Evolutionary conservation across 2,329 filamentous ascomycete genomes (phyloP), one percentile per base, ranked within the genome.

Genomic region (Plenodomus tracheiphilus): DNA sequence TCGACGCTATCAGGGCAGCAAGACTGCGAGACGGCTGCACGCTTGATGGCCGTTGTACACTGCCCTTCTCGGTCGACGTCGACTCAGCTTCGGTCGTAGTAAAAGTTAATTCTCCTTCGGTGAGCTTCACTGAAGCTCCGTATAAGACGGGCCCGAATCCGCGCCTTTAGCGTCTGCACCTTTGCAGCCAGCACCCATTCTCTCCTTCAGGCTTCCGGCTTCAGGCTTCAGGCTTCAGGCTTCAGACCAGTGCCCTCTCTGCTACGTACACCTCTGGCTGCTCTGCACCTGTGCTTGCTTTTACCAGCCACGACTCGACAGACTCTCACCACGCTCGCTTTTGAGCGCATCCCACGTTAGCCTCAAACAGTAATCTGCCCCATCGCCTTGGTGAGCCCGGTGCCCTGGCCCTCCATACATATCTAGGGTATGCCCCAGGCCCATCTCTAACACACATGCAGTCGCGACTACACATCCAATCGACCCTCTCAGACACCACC

Each of bases 141-240:
- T 72, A 72, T 72, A 72, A 72, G 64, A 68, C 58, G 58, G 61
- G 57, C 58, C 61, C 43, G 55, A 58, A 58, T 62, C 66, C 65
- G 62, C 67, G 43, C 58, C 50, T 43, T 56, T 62, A 65, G 61
- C 59, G 59, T 56, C 56, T 56, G 21, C 54, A 60, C 42, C 51
- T 51, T 57, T 60, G 47, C 62, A 63, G 52, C 56, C 50, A 51
- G 49, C 57, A 56, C 49, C 40, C 47, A 38, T 53, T 53, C 53
- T 48, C 53, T 52, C 49, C 53, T 51, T 53, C n/a, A n/a, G n/a
- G n/a, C n/a, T n/a, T n/a, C n/a, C n/a, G n/a, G n/a, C n/a, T n/a
- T n/a, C n/a, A n/a, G n/a, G n/a, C n/a, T n/a, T n/a, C n/a, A n/a
- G n/a, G n/a, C n/a, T n/a, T n/a, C n/a, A n/a, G n/a, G n/a, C n/a